Evolutionary conservation across 2,329 filamentous ascomycete genomes (phyloP), one percentile per base, ranked within the genome.

Genomic region (Thielaviopsis punctulata): DNA sequence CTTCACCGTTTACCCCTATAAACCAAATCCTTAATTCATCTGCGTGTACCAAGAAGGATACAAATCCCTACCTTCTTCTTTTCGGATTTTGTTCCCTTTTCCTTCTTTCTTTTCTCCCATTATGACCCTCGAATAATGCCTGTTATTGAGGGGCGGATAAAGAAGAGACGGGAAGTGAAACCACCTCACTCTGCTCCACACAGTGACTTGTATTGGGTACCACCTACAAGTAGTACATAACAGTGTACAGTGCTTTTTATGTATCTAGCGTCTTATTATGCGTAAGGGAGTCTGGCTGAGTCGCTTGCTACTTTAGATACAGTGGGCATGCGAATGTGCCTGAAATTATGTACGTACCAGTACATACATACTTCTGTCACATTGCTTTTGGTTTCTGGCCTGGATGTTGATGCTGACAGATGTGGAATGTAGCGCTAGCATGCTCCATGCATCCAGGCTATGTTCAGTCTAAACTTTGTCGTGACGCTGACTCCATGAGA

Each of bases 1-100:
- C 4, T 36, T 36, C 30, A 36, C 30, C 45, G 45, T 44, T 46
- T 46, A 46, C 45, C 45, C 45, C 45, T 46, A 46, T 46, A 46
- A 36, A 36, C 45, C 6, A 23, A 46, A 46, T 46, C 45, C 45
- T 46, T 46, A 18, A 25, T 24, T 46, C 13, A 27, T n/a, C 25
- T 46, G 45, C 22, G 45, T 46, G 30, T 36, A 36, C 30, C 30
- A n/a, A 36, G 30, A 36, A 15, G 30, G 30, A 2, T 15, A 36
- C 6, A 15, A 15, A 36, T 36, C 30, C 30, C 30, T 36, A 33
- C 13, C n/a, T 36, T 36, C 9, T 1, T 36, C n/a, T 4, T 36
- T 36, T 15, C n/a, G 13, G 3, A 4, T 36, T 2, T 36, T 36
- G 2, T 36, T 36, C n/a, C 4, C 15, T 5, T 12, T 33, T 33